These are phyloP conservation scores for Lachancea fermentati DNA, from an alignment of 805 yeast species.

Conservation along the genomic window DNA sequence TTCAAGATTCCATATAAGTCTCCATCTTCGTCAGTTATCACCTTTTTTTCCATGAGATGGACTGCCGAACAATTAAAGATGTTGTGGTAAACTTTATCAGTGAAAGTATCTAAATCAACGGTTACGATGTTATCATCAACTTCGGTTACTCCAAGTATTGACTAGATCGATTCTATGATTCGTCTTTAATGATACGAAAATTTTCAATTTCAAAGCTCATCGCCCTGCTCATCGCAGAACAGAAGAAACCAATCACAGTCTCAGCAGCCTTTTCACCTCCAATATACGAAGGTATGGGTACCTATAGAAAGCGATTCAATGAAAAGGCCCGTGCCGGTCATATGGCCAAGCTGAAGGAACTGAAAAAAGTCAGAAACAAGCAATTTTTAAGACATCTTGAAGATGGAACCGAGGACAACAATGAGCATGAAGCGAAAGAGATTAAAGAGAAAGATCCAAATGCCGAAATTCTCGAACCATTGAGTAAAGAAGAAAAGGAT, in stretches of 20 bases:
- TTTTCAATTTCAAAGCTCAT: conserved; percentile 1
- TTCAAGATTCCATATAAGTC: conserved; percentile 55
- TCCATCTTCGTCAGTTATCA: conserved; percentile 26
- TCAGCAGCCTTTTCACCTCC: too few relatives aligned
- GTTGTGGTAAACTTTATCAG: too few relatives aligned
- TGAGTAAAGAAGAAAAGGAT: conserved; percentile 56
- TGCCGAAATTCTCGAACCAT: conserved; percentile 55
- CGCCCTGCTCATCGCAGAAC: neutral
- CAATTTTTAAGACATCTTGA: conserved; percentile 52
- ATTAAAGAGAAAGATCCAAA: conserved; percentile 42
- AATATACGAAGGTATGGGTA: conserved; percentile 56
- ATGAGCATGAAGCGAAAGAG: conserved; percentile 11
- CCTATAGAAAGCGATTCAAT: conserved; percentile 72
- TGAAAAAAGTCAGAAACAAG: conserved; percentile 63
- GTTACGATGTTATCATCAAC: too few relatives aligned
- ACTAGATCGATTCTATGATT: neutral
- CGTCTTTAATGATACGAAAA: neutral
- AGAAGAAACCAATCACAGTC: too few relatives aligned
- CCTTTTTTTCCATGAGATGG: conserved; percentile 3
- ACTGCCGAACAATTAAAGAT: too few relatives aligned
- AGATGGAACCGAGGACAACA: conserved; percentile 31
- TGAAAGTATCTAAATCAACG: too few relatives aligned
- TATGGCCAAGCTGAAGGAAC: conserved; percentile 69
- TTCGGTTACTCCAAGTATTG: too few relatives aligned
- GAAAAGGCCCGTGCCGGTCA: conserved; percentile 84